Base-by-base conservation (phyloP, 495 filamentous ascomycete genomes). In the Aspergillus coremiiformis region DNA sequence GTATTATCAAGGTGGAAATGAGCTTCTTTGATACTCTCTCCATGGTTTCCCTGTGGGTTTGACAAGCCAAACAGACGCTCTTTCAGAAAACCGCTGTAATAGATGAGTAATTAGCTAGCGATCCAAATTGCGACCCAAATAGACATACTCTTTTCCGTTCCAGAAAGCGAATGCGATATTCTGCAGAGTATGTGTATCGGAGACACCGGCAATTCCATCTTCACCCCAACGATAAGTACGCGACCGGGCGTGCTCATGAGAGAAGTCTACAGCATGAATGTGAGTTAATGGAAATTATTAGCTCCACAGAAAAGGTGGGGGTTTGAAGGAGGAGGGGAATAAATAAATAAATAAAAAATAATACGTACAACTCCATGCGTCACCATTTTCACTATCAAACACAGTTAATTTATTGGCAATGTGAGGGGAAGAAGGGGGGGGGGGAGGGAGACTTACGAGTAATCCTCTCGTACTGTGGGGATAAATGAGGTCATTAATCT, bases 1-100 rank as follows among this genome's bases (percentile, higher is more conserved):
- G 87, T 94, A 64, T 97, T 97, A 66, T 97, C 92, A 46, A 96
- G 69, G 67, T 97, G 93, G 63, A 95, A 97, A 69, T 96, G 91
- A 15, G 84, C 85, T 67, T 97, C 92, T 63, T 96, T 97, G 74
- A 97, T 79, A 61, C 88, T 92, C 69, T 97, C 92, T 39, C 92
- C 92, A 71, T 97, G 92, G 54, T 95, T 95, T 47, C 92, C 92
- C 69, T 97, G 87, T 1, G 92, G 92, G 61, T 97, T 97, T 12
- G 90, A 91, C 44, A 97, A 71, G 20, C 92, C 92, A 63, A 97
- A 97, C 5, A 97, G 76, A 51, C 92, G 83, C 65, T 97, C 92
- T 62, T 97, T 97, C 54, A 97, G 74, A 62, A 91, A 95, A 52
- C 86, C 85, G 69, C 90, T 95, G 43, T 6, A n/a, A n/a, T n/a